These are phyloP conservation scores for Porcisia deanei DNA, from an alignment of 208 protist genomes.

Conservation along the genomic window DNA sequence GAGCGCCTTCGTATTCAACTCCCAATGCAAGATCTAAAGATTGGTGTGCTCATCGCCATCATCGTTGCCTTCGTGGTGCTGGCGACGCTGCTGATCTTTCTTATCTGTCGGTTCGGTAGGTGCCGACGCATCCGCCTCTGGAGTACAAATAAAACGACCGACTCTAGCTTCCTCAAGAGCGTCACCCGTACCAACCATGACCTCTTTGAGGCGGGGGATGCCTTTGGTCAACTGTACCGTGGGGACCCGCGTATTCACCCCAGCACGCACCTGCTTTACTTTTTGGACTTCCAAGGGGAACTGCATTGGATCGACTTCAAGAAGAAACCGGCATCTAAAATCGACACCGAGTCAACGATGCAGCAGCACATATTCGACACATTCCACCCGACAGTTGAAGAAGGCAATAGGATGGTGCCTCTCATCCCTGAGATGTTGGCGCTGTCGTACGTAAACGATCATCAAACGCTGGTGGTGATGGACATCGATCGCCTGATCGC, in stretches of 20 bases:
- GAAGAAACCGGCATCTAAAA: slow-evolving; percentile 9
- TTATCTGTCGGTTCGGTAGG: slow-evolving; percentile 37
- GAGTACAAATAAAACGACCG: not conserved
- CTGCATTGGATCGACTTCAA: slow-evolving; percentile 46
- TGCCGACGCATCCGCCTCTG: not conserved
- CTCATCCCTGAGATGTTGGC: slow-evolving; percentile 24
- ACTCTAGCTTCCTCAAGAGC: slow-evolving; percentile 9
- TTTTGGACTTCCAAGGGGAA: slow-evolving; percentile 45
- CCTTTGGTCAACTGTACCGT: slow-evolving; percentile 19
- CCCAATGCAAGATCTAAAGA: slow-evolving; percentile 56
- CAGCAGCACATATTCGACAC: slow-evolving; percentile 31
- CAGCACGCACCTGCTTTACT: slow-evolving; percentile 41
- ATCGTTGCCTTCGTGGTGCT: slow-evolving; percentile 49
- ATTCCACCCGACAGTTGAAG: slow-evolving; percentile 24
- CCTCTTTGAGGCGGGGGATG: slow-evolving; percentile 1
- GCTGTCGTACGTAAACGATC: slow-evolving; percentile 31
- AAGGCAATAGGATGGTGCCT: slow-evolving; percentile 8
- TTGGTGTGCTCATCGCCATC: slow-evolving; percentile 58
- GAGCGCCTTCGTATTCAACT: not conserved
- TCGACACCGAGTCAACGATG: slow-evolving; percentile 19
- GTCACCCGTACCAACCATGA: not conserved
- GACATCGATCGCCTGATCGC: slow-evolving; percentile 58
- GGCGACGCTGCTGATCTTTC: slow-evolving; percentile 34
- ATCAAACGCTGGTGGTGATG: slow-evolving; percentile 34
- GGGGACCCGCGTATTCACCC: slow-evolving; percentile 26